phyloP scores from a whole-genome alignment of 441 rosid genomes.

The Mallotus repandus region DNA sequence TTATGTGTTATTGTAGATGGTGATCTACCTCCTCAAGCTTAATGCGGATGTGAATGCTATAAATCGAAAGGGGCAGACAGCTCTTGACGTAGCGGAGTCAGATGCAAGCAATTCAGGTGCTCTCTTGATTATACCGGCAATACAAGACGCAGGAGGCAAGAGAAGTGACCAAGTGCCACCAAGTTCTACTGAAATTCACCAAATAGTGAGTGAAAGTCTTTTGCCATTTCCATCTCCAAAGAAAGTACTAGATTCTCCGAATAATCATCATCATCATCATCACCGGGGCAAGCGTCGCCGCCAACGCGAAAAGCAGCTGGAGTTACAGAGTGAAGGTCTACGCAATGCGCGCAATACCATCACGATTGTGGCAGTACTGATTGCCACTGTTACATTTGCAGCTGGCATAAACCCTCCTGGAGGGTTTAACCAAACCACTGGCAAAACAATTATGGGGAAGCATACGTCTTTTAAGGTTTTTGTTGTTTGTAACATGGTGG shows the following conservation, averaged over 20 bases:
- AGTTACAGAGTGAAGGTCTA: conserved; percentile 43
- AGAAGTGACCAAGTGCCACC: conserved; percentile 44
- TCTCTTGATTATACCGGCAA: conserved; percentile 39
- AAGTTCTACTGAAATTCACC: conserved; percentile 23
- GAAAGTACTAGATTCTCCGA: conserved; percentile 14
- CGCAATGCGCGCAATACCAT: conserved; percentile 59
- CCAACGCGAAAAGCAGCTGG: conserved; percentile 40
- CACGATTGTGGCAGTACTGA: conserved; percentile 45
- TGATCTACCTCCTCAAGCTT: conserved; percentile 34
- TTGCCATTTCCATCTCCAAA: not conserved
- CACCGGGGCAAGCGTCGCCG: conserved; percentile 23
- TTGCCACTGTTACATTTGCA: conserved; percentile 55
- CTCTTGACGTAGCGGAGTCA: conserved; percentile 40
- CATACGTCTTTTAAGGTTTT: conserved; percentile 45
- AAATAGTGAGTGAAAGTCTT: not conserved
- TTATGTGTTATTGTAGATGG: conserved; percentile 27
- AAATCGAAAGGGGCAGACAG: conserved; percentile 40
- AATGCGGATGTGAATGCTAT: conserved; percentile 41
- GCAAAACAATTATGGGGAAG: conserved; percentile 32
- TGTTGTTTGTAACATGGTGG: conserved; percentile 48
- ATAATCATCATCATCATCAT: conserved; percentile 13
- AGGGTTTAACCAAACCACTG: conserved; percentile 36
- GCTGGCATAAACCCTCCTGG: conserved; percentile 68
- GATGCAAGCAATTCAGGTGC: conserved; percentile 41
- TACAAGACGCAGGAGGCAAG: conserved; percentile 41